These are phyloP conservation scores for Penicillium arizonense DNA, from an alignment of 495 filamentous ascomycete genomes.

Conservation along the genomic window DNA sequence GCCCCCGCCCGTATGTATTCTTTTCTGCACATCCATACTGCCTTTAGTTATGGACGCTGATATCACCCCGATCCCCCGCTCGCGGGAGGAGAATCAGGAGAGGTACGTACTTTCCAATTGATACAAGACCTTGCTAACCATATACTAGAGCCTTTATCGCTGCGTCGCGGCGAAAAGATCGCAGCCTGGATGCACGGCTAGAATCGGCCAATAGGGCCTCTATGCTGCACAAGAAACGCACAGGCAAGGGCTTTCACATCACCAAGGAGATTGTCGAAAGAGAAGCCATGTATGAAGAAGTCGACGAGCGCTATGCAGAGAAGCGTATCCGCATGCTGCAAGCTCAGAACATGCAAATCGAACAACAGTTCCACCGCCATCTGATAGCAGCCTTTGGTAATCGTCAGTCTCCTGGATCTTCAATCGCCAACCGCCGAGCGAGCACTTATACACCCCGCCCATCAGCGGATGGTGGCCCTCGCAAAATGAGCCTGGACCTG, in stretches of 20 bases:
- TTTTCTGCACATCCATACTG: constrained; percentile 10
- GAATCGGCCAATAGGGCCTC: constrained; percentile 88
- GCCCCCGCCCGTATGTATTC: background rate
- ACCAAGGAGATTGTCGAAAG: constrained; percentile 85
- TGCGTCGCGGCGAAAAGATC: constrained; percentile 86
- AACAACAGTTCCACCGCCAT: constrained; percentile 42
- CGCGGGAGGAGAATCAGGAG: constrained; percentile 85
- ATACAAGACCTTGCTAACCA: background rate
- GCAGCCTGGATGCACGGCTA: constrained; percentile 83
- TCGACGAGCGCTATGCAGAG: constrained; percentile 66
- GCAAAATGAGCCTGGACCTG: constrained; percentile 45
- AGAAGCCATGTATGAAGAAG: constrained; percentile 97
- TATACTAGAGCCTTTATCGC: constrained; percentile 80
- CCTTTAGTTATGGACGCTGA: constrained; percentile 34
- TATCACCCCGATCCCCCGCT: constrained; percentile 37
- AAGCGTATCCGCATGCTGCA: constrained; percentile 45
- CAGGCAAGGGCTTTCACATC: constrained; percentile 79
- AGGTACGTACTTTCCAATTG: constrained; percentile 42
- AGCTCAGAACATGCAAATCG: constrained; percentile 41
- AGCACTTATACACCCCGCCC: constrained; percentile 26
- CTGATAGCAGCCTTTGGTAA: constrained; percentile 35
- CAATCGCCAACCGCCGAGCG: constrained; percentile 21
- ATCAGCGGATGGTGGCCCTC: constrained; percentile 27
- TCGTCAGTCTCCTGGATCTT: constrained; percentile 13
- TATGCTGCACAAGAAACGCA: constrained; percentile 84